Evolutionary conservation across 1,139 yeast species (phyloP), one percentile per base, ranked within the genome.

Genomic region (Nakaseomyces nivariensis): DNA sequence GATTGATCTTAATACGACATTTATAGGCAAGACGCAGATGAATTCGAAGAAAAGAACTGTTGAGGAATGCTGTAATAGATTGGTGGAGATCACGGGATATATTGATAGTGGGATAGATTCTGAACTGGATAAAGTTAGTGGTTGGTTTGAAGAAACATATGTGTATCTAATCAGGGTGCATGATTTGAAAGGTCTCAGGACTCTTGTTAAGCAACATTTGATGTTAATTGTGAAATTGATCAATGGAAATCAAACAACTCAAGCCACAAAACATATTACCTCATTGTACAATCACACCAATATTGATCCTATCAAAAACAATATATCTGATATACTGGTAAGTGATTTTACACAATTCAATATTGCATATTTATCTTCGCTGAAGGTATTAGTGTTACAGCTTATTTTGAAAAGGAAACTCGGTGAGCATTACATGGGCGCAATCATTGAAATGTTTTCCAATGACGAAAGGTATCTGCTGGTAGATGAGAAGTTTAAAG

Each of bases 301-400:
- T 45, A 33, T 49, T 4, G 46, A 45, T 9, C 49, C 54, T 41
- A 52, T 56, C 4, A 43, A 48, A 4, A 48, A 49, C 32, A 48
- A 49, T 33, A 43, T 61, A 13, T 49, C 51, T n/a, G 62, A 59
- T 6, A 48, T 65, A 9, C 48, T 66, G 8, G 50, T 61, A 24
- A 50, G 59, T 7, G 68, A 66, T 46, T 62, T 54, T 33, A 57
- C 54, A 8, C 27, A 22, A 7, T 52, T 55, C 32, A 66, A 66
- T 43, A 48, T 38, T 0, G 42, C 48, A 13, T 65, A 63, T 46
- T 51, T 66, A 4, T 54, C 59, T 1, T 58, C 59, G 9, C 50
- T 64, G 10, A 66, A 66, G 44, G 54, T 66, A 9, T 48, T 66
- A 22, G 49, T 58, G 3, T 37, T 66, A 48, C 70, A 66, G 46